A percentile compares a stretch with the other conserved stretches of the same genome.
These are phyloP conservation scores for Pachyrhizus erosus DNA, from an alignment of 306 rosid genomes.

Conservation along the genomic window DNA sequence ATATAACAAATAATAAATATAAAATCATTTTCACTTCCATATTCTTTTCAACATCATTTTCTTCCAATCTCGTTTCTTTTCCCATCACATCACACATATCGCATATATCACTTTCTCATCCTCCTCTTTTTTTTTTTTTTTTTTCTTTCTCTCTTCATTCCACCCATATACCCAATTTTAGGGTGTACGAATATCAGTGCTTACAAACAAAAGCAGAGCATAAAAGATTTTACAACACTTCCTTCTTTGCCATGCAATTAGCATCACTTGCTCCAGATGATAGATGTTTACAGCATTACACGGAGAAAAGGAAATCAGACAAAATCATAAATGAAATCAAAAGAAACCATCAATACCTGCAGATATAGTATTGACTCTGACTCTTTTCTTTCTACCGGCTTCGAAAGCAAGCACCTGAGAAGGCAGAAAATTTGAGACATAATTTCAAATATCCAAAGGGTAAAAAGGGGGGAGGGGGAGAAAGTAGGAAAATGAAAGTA, in stretches of 20 bases:
- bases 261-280: conserved; percentile 5
- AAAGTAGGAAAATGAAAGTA: background rate
- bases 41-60: too few relatives aligned
- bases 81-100: too few relatives aligned
- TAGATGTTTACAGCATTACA: background rate
- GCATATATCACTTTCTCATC: too few relatives aligned
- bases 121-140: too few relatives aligned
- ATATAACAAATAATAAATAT: too few relatives aligned
- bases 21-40: too few relatives aligned
- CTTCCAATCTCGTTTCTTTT: too few relatives aligned
- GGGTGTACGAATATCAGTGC: too few relatives aligned
- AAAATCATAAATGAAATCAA: conserved; percentile 13
- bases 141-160: too few relatives aligned
- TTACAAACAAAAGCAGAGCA: background rate
- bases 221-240: background rate
- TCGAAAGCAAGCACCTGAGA: conserved; percentile 95
- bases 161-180: too few relatives aligned
- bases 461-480: background rate
- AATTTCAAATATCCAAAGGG: background rate
- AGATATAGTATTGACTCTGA: conserved; percentile 90
- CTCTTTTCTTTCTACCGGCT: conserved; percentile 87
- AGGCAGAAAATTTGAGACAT: conserved; percentile 7
- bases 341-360: conserved; percentile 61
- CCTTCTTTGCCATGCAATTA: background rate
- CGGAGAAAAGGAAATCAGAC: background rate